A percentile compares a stretch with the other conserved stretches of the same genome.
These are phyloP conservation scores for Starmerella riodocensis DNA, from an alignment of 805 yeast species.

Conservation along the genomic window DNA sequence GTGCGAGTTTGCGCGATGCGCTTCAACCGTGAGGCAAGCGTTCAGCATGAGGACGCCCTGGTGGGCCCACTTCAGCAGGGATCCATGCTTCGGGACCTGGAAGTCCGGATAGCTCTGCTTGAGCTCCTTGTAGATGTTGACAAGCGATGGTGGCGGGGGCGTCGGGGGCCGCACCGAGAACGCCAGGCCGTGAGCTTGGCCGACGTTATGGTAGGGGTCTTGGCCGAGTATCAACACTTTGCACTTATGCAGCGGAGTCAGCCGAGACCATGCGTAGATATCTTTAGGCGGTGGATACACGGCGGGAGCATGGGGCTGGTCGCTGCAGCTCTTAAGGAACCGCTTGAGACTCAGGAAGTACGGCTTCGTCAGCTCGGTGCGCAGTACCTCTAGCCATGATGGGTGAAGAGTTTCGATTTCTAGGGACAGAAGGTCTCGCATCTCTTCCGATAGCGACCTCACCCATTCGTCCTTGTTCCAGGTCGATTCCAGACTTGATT, in stretches of 20 bases:
- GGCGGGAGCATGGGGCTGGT: constrained; percentile 29
- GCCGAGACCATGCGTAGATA: constrained; percentile 82
- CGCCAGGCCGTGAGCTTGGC: constrained; percentile 95
- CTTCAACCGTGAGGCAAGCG: constrained; percentile 79
- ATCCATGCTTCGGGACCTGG: constrained; percentile 49
- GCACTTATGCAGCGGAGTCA: constrained; percentile 62
- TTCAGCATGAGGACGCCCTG: constrained; percentile 81
- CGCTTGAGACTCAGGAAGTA: constrained; percentile 63
- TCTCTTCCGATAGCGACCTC: constrained; percentile 35
- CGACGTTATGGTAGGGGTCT: constrained; percentile 86
- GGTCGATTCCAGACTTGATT: constrained; percentile 21
- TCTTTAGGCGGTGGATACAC: constrained; percentile 69
- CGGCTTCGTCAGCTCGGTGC: constrained; percentile 65
- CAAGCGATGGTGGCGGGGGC: constrained; percentile 74
- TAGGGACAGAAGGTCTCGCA: constrained; percentile 38
- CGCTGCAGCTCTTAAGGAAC: constrained; percentile 41
- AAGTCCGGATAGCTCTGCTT: constrained; percentile 57
- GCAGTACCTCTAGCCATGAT: constrained; percentile 63
- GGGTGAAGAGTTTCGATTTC: constrained; percentile 62
- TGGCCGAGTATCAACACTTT: constrained; percentile 81
- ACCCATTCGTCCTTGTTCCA: constrained; percentile 41
- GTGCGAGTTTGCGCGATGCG: constrained; percentile 89
- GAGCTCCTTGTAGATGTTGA: constrained; percentile 74
- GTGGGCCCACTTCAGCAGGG: constrained; percentile 69
- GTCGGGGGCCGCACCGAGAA: constrained; percentile 80